phyloP scores from a whole-genome alignment of 148 eudicot species.

The Vaccinium darrowii region DNA sequence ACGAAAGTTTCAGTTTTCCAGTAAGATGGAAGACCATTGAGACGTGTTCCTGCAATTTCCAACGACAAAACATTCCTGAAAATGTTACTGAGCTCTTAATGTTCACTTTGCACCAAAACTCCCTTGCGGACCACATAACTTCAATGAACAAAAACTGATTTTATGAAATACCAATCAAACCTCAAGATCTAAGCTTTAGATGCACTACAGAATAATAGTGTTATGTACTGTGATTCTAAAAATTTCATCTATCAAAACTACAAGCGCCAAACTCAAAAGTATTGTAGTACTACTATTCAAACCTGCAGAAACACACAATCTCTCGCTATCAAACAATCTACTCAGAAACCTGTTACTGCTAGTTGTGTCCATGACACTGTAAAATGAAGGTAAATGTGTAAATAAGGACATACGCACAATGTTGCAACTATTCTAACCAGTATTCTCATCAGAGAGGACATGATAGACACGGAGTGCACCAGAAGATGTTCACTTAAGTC shows the following conservation, averaged over 20 bases:
- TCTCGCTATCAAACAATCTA: background rate
- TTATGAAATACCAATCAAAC: background rate
- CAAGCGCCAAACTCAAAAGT: background rate
- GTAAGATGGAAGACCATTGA: background rate
- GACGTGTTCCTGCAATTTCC: background rate
- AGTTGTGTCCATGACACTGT: background rate
- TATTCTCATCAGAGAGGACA: background rate
- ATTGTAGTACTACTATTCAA: background rate
- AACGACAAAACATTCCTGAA: background rate
- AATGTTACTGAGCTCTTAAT: background rate
- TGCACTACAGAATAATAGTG: background rate
- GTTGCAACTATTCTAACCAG: background rate
- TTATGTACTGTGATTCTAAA: background rate
- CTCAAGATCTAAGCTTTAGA: background rate
- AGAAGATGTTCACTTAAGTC: background rate
- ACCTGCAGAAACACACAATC: background rate
- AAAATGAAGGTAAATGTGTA: background rate
- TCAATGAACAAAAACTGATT: background rate
- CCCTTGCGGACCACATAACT: background rate
- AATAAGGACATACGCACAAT: background rate
- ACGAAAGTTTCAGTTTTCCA: background rate
- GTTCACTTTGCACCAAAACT: background rate
- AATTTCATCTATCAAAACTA: background rate
- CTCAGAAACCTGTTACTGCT: background rate
- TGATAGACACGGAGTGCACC: background rate